A percentile compares a stretch with the other conserved stretches of the same genome.
Conservation (phyloP, 2,329 filamentous ascomycete species). For the Neofusicoccum cordaticola region DNA sequence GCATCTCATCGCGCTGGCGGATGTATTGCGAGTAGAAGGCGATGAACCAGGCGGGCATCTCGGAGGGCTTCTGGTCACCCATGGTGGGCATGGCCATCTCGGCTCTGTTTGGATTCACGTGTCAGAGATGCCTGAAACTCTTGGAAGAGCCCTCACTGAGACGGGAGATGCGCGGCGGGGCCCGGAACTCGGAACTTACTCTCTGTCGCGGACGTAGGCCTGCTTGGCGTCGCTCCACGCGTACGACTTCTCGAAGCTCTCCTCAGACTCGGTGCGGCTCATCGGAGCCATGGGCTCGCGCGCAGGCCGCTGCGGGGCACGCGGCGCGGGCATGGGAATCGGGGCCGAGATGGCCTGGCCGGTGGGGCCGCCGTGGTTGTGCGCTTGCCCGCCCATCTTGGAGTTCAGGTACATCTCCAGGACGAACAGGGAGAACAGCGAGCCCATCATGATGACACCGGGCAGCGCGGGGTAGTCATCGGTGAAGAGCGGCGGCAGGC, state of each 20-base stretch:
- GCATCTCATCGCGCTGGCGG: conserved; percentile 58
- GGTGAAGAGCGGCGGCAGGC: conserved; percentile 60
- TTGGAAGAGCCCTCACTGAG: not conserved
- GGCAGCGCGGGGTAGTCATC: conserved; percentile 60
- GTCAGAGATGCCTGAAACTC: conserved; percentile 14
- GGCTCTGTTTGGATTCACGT: conserved; percentile 27
- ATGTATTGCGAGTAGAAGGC: conserved; percentile 64
- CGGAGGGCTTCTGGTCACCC: conserved; percentile 31
- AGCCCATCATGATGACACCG: conserved; percentile 64
- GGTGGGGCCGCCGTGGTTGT: conserved; percentile 51
- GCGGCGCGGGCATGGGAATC: not conserved
- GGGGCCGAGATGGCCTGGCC: conserved; percentile 33
- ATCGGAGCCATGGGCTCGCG: not conserved
- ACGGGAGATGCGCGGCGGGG: not conserved
- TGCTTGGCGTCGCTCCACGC: conserved; percentile 33
- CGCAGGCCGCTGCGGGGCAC: not conserved
- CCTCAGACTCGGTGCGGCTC: conserved; percentile 21
- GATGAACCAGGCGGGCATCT: conserved; percentile 62
- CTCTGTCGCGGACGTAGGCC: conserved; percentile 29
- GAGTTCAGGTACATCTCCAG: conserved; percentile 61
- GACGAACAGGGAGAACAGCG: conserved; percentile 61
- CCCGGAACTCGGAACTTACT: conserved; percentile 18
- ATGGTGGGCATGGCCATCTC: conserved; percentile 27
- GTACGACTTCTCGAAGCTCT: conserved; percentile 37
- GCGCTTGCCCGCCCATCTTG: conserved; percentile 58